Conservation (phyloP, 1,284 basidiomycete genomes). For the Heterobasidion irregulare region DNA sequence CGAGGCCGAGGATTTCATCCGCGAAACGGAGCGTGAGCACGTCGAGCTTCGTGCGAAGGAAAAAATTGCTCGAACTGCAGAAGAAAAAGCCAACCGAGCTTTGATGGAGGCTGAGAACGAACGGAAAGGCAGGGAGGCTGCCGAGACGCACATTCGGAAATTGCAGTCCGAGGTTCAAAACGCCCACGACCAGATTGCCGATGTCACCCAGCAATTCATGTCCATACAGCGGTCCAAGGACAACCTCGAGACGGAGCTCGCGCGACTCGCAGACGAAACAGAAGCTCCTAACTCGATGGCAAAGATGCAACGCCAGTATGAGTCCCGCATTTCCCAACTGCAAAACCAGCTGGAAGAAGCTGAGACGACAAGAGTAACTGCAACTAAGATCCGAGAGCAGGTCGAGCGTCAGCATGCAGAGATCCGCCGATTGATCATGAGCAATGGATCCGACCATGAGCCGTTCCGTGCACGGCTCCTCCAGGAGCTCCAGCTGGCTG, state of each 20-base stretch:
- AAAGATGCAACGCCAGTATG: conserved; percentile 59
- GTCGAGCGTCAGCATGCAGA: conserved; percentile 66
- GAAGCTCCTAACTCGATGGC: conserved; percentile 47
- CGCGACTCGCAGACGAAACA: conserved; percentile 54
- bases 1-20: conserved; percentile 81
- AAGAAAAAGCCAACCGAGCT: conserved; percentile 49
- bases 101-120: conserved; percentile 58
- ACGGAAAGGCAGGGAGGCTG: conserved; percentile 51
- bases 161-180: conserved; percentile 53
- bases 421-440: conserved; percentile 56
- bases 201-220: conserved; percentile 42
- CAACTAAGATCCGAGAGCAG: conserved; percentile 50
- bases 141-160: conserved; percentile 51
- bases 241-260: conserved; percentile 60
- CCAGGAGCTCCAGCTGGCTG: conserved; percentile 58
- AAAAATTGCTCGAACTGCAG: conserved; percentile 51
- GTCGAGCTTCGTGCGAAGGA: conserved; percentile 60
- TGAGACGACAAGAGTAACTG: conserved; percentile 40
- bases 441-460: conserved; percentile 48
- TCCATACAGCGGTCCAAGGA: conserved; percentile 56
- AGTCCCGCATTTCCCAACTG: conserved; percentile 54
- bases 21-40: conserved; percentile 72
- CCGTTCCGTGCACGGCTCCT: conserved; percentile 59
- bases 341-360: conserved; percentile 56
- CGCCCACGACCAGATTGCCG: conserved; percentile 41